Evolutionary conservation across 2,329 filamentous ascomycete genomes (phyloP), one percentile per base, ranked within the genome.

Genomic region (Fusarium algeriense): DNA sequence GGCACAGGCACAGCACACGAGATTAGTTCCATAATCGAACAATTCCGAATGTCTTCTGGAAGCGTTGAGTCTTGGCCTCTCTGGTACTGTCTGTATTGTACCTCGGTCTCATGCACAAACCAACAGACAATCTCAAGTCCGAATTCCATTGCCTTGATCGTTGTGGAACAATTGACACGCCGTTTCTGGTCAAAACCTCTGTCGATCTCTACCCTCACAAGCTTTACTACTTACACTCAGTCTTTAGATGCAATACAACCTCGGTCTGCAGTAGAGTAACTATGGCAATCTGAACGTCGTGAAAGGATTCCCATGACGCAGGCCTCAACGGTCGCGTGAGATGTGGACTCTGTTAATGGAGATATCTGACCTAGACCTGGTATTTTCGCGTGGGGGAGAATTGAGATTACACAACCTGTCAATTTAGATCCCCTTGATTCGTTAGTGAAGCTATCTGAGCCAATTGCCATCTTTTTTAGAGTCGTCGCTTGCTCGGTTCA

Each of bases 401-500:
- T 30, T 34, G 34, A 26, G 37, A 26, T 41, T 30, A 34, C 45
- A 38, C 46, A 41, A 50, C 62, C 67, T 67, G 49, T 35, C 52
- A 75, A 75, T 70, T 30, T 63, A 41, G 38, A 44, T 35, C 50
- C 23, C 38, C 49, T 69, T 68, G 56, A 73, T 76, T 73, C 64
- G 64, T 61, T 54, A 30, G 40, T 44, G 32, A 60, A 35, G 30
- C 41, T 30, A 23, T 46, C 40, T 54, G 38, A 38, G 49, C 49
- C 38, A 56, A 19, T 30, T 32, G 38, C 38, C 49, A 45, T 49
- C 38, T 13, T 52, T 55, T 28, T 11, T 38, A 35, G 17, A 45
- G 40, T 56, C 5, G 38, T 26, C 12, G 30, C 34, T 28, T 17
- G 30, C 34, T 28, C 35, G 32, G 32, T 17, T 20, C 53, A 56